Evolutionary conservation across 2,329 filamentous ascomycete species (phyloP), one percentile per base, ranked within the genome.

Genomic region (Chaetomiaceae sp.): DNA sequence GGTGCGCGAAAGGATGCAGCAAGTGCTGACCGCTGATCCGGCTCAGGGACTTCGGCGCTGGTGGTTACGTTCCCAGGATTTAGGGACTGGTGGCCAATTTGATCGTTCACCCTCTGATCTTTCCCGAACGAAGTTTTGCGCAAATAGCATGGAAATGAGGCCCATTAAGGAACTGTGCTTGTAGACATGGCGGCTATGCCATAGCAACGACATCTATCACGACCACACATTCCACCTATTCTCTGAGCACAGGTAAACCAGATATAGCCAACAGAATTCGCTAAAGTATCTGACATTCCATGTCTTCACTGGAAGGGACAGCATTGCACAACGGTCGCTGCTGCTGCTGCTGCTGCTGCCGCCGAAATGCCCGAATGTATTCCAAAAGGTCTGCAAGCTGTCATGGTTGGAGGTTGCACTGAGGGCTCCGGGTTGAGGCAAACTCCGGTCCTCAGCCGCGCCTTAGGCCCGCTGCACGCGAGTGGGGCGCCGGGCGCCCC

Each of bases 401-500:
- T 38, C 20, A 11, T 21, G 18, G 10, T 20, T 11, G 9, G 16
- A 13, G 11, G 36, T 18, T n/a, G n/a, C n/a, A n/a, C 18, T 10
- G 36, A n/a, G 36, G 34, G 18, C 18, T 38, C 8, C 20, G n/a
- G n/a, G n/a, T n/a, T n/a, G n/a, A n/a, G n/a, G n/a, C n/a, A n/a
- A n/a, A n/a, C n/a, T n/a, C n/a, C n/a, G n/a, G n/a, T n/a, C n/a
- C 25, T 27, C 25, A 27, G 25, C 25, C 5, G 25, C 5, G 25
- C 5, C 5, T 27, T 5, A 27, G 5, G 9, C 5, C 18, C 30
- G 48, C n/a, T 14, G 30, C 32, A 11, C 37, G n/a, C n/a, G n/a
- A 37, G 52, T 54, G 52, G 53, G 48, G 42, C 43, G 11, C 33
- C 21, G n/a, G n/a, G n/a, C n/a, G n/a, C n/a, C n/a, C 30, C 30